Percentiles rank a stretch among this genome's conserved stretches.
Evolutionary conservation across 441 rosid species (phyloP).

Genomic region (Euphorbia corollata): DNA sequence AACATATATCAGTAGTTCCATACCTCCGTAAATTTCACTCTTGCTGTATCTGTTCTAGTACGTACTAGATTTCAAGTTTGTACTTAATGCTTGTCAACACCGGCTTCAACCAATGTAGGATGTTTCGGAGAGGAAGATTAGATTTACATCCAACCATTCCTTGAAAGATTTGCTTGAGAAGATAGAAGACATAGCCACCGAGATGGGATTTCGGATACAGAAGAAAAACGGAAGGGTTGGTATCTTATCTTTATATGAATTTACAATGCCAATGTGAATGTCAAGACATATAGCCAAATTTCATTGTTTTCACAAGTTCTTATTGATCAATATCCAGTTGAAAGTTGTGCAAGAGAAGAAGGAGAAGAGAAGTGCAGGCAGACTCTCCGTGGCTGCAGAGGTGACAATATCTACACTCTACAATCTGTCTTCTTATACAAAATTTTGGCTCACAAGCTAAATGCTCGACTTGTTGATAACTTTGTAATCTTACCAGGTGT

Average conservation of each 20-base stretch:
- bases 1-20: background rate
- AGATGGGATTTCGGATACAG: conserved; percentile 86
- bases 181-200: conserved; percentile 57
- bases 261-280: no score
- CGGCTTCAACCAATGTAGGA: conserved; percentile 36
- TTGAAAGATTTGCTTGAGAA: conserved; percentile 65
- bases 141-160: conserved; percentile 79
- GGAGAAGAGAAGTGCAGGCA: conserved; percentile 44
- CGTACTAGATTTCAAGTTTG: background rate
- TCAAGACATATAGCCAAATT: background rate
- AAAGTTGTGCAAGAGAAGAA: conserved; percentile 59
- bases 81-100: background rate
- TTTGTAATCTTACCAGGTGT: conserved; percentile 33
- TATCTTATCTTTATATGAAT: conserved; percentile 3
- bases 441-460: background rate
- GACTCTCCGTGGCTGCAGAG: conserved; percentile 82
- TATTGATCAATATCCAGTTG: conserved; percentile 34
- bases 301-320: background rate
- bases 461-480: background rate
- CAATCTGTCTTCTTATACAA: no score
- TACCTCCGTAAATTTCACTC: no score
- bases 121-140: conserved; percentile 84
- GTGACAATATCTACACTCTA: conserved; percentile 26
- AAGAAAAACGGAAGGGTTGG: conserved; percentile 76
- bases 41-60: background rate